phyloP scores from a whole-genome alignment of 1,284 basidiomycete genomes.

The Taiwanofungus camphoratus region DNA sequence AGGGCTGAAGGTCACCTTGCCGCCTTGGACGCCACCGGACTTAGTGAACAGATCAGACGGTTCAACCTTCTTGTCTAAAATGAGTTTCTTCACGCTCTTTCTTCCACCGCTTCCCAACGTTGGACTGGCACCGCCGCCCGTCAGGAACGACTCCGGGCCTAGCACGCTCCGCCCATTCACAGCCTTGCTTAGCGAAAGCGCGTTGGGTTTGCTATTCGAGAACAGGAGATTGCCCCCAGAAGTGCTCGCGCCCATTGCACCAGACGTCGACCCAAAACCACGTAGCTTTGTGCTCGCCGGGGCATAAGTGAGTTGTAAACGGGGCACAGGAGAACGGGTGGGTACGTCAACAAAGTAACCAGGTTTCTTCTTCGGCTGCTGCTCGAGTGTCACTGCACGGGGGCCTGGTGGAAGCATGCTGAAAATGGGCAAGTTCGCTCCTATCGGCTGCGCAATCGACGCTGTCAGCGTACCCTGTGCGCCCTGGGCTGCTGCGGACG shows the following conservation, averaged over 20 bases:
- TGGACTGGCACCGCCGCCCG: slow-evolving; percentile 60
- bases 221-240: slow-evolving; percentile 37
- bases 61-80: slow-evolving; percentile 78
- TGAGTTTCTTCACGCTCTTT: slow-evolving; percentile 92
- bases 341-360: slow-evolving; percentile 68
- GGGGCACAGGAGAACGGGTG: slow-evolving; percentile 57
- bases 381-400: slow-evolving; percentile 53
- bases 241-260: slow-evolving; percentile 28
- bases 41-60: slow-evolving; percentile 63
- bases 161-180: slow-evolving; percentile 37
- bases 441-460: slow-evolving; percentile 89
- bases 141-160: slow-evolving; percentile 47
- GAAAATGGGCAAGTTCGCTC: slow-evolving; percentile 74
- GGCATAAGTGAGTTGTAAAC: slow-evolving; percentile 54
- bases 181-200: slow-evolving; percentile 44
- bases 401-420: slow-evolving; percentile 68
- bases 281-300: slow-evolving; percentile 64
- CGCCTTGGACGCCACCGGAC: slow-evolving; percentile 38
- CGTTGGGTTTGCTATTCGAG: slow-evolving; percentile 45
- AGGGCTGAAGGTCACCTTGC: slow-evolving; percentile 67
- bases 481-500: slow-evolving; percentile 33
- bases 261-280: slow-evolving; percentile 53
- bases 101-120: slow-evolving; percentile 63
- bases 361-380: slow-evolving; percentile 64
- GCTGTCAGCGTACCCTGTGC: slow-evolving; percentile 64